A percentile compares a stretch with the other conserved stretches of the same genome.
phyloP scores from a whole-genome alignment of 2,329 filamentous ascomycete genomes.

The Apiospora aurea region DNA sequence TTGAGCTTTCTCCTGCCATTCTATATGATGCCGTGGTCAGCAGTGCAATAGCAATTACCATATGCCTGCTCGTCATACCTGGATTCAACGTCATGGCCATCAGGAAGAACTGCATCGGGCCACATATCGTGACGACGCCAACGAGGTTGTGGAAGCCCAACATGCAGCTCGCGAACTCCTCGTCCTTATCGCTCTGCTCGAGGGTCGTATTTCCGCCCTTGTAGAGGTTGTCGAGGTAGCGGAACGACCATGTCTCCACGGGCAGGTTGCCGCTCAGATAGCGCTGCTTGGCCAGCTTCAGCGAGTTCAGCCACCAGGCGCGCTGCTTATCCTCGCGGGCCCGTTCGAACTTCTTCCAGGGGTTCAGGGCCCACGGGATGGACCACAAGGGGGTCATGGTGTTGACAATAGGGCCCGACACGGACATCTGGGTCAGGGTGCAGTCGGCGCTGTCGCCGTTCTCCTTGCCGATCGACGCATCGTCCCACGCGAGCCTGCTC shows the following conservation, averaged over 20 bases:
- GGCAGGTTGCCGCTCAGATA: slow-evolving; percentile 51
- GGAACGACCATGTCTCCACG: slow-evolving; percentile 54
- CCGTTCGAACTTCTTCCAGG: slow-evolving; percentile 56
- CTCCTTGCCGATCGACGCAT: slow-evolving; percentile 52
- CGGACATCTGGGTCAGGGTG: slow-evolving; percentile 58
- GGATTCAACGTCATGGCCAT: slow-evolving; percentile 61
- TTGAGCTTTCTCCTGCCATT: slow-evolving; percentile 60
- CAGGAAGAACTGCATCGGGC: slow-evolving; percentile 58
- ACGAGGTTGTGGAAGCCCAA: slow-evolving; percentile 59
- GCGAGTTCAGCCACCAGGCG: slow-evolving; percentile 54
- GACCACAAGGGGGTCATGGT: slow-evolving; percentile 57
- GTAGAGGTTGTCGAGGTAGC: slow-evolving; percentile 54
- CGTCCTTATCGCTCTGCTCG: slow-evolving; percentile 51
- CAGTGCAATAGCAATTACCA: too few species aligned
- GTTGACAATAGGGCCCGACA: slow-evolving; percentile 59
- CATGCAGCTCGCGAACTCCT: slow-evolving; percentile 58
- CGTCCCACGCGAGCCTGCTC: slow-evolving; percentile 58
- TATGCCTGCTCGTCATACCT: neutral
- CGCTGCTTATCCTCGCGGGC: slow-evolving; percentile 51
- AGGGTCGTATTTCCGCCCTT: slow-evolving; percentile 48
- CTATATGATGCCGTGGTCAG: slow-evolving; percentile 27
- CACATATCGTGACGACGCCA: slow-evolving; percentile 57
- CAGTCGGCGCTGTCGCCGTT: slow-evolving; percentile 55
- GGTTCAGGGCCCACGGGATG: slow-evolving; percentile 52
- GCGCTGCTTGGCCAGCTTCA: slow-evolving; percentile 49